Base-by-base conservation (phyloP, 306 rosid genomes). In the Quillaja saponaria region DNA sequence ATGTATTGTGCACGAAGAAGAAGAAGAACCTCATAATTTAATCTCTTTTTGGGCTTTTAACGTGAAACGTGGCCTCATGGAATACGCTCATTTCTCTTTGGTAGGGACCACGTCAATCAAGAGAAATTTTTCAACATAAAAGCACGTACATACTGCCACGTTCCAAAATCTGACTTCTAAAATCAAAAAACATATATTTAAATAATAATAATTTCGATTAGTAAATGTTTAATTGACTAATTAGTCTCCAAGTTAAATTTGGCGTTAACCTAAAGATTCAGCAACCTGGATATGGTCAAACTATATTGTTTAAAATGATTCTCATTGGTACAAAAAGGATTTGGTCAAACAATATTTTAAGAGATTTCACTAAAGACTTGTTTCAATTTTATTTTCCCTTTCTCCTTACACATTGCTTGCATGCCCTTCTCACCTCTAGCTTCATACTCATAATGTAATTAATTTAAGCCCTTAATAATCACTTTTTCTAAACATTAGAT, bases 311-410 rank as follows among this genome's bases (percentile, higher is more conserved):
- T n/a, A n/a, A n/a, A n/a, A n/a, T n/a, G n/a, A n/a, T n/a, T n/a
- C n/a, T n/a, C n/a, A n/a, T n/a, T n/a, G n/a, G 56, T 63, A 37
- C 40, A 33, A 47, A 35, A 3, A 16, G 14, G 58, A 16, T n/a
- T 13, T 39, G 79, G 95, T 82, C 84, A 82, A 76, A 80, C 74
- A 34, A 66, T 78, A 73, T 46, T 68, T 55, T 71, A 80, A 78
- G 78, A 56, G 83, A 80, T 84, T 72, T 56, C 34, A 35, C 14
- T 31, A 38, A n/a, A n/a, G 51, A 56, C 64, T 51, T 52, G 33
- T 12, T 59, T 48, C 55, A 60, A 46, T 14, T 51, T 54, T 8
- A 18, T 11, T 39, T 15, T n/a, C n/a, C 34, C 61, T 57, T 49
- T 48, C 59, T 41, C 20, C 11, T 9, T 13, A 42, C 68, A 10